Percentiles rank a stretch among this genome's conserved stretches.
These are phyloP conservation scores for Kurtzmaniella natalensis DNA, from an alignment of 1,139 yeast species.

Conservation along the genomic window DNA sequence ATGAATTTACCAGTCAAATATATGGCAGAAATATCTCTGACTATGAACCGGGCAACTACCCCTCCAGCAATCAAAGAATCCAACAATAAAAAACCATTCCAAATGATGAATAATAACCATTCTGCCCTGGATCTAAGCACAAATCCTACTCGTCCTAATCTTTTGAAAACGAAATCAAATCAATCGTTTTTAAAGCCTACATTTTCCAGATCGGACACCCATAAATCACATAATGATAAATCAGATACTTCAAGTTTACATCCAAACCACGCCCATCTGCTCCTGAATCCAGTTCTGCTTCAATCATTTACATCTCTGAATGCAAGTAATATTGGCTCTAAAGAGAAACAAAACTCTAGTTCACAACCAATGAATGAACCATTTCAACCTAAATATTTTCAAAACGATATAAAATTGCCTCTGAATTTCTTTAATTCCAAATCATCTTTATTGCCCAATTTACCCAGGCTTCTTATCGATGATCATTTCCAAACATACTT, in stretches of 20 bases:
- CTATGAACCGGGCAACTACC: constrained; percentile 25
- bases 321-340: neutral
- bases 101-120: constrained; percentile 3
- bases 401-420: constrained; percentile 34
- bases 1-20: constrained; percentile 28
- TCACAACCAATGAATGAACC: constrained; percentile 3
- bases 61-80: neutral
- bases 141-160: constrained; percentile 20
- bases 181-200: constrained; percentile 15
- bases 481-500: constrained; percentile 32
- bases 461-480: constrained; percentile 33
- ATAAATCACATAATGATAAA: neutral
- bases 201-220: neutral
- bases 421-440: constrained; percentile 47
- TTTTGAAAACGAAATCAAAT: constrained; percentile 33
- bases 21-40: constrained; percentile 10
- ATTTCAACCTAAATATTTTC: constrained; percentile 4
- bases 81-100: neutral
- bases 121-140: constrained; percentile 5
- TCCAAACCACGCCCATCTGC: neutral
- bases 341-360: too few species aligned
- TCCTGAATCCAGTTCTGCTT: neutral
- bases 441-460: constrained; percentile 29
- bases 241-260: neutral
- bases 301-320: neutral